Conservation (phyloP, 1,284 basidiomycete species). For the Cryptococcus sp. region DNA sequence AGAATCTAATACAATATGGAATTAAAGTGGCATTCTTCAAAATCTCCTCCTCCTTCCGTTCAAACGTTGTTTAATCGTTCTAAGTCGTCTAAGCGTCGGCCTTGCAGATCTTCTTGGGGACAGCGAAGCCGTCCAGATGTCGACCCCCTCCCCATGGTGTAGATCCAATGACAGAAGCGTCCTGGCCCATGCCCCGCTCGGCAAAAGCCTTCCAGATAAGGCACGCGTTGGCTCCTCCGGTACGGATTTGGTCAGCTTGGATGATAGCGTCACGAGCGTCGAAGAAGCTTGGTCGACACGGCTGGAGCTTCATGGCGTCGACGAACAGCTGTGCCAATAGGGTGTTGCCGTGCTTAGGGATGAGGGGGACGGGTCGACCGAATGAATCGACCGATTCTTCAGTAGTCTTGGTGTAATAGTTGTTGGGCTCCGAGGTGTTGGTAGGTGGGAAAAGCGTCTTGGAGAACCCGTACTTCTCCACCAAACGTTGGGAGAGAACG, state of each 20-base stretch:
- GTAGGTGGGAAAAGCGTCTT: constrained; percentile 77
- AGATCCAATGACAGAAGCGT: constrained; percentile 70
- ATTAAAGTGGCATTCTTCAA: background rate
- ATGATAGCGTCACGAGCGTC: constrained; percentile 91
- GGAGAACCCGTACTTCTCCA: constrained; percentile 77
- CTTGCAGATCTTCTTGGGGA: constrained; percentile 53
- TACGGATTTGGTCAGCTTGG: constrained; percentile 85
- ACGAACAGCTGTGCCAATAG: constrained; percentile 82
- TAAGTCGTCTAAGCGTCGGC: background rate
- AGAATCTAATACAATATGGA: too few species aligned
- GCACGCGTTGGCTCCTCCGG: constrained; percentile 89
- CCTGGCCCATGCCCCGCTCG: constrained; percentile 73
- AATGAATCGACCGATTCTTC: constrained; percentile 46
- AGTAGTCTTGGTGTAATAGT: constrained; percentile 64
- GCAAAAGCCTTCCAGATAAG: constrained; percentile 86
- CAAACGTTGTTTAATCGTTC: background rate
- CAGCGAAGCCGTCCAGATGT: constrained; percentile 55
- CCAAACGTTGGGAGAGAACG: constrained; percentile 72
- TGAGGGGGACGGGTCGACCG: constrained; percentile 60
- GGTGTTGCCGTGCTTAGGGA: constrained; percentile 92
- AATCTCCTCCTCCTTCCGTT: background rate
- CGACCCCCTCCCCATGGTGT: constrained; percentile 95
- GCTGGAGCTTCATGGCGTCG: constrained; percentile 91
- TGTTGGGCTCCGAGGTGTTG: constrained; percentile 51
- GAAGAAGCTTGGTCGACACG: constrained; percentile 88